Evolutionary conservation across 2,329 filamentous ascomycete species (phyloP).

Genomic region (Escovopsis sp.): DNA sequence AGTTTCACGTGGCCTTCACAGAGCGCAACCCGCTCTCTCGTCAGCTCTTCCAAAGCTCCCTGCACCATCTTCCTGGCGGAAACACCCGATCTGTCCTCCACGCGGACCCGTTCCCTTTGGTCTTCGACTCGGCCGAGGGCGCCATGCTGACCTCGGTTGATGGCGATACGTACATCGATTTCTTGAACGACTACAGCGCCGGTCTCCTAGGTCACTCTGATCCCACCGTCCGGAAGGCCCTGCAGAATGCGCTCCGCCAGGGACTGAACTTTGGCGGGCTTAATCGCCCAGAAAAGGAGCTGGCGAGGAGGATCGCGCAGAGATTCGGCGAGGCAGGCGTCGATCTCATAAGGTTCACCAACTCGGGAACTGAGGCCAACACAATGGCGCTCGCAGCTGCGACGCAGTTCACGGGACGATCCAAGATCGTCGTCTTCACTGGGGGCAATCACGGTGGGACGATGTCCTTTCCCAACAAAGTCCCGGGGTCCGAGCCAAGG

Average conservation of each 20-base stretch:
- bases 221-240: constrained; percentile 32
- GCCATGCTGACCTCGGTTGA: constrained; percentile 26
- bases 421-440: constrained; percentile 33
- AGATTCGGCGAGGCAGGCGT: constrained; percentile 30
- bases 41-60: too few relatives aligned
- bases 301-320: constrained; percentile 35
- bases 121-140: constrained; percentile 21
- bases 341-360: constrained; percentile 44
- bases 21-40: too few relatives aligned
- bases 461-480: too few relatives aligned
- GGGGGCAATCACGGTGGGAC: constrained; percentile 25
- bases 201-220: constrained; percentile 52
- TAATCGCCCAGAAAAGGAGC: constrained; percentile 32
- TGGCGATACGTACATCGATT: constrained; percentile 33
- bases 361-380: constrained; percentile 52
- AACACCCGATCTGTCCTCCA: constrained; percentile 31
- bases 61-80: constrained; percentile 23
- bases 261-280: constrained; percentile 42
- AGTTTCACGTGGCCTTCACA: too few relatives aligned
- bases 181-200: constrained; percentile 48
- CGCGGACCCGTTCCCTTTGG: constrained; percentile 28
- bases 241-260: constrained; percentile 27
- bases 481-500: too few relatives aligned
- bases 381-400: constrained; percentile 42
- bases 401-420: constrained; percentile 26